These are phyloP conservation scores for Phytopythium aichiense DNA, from an alignment of 352 stramenopile genomes.

Conservation along the genomic window DNA sequence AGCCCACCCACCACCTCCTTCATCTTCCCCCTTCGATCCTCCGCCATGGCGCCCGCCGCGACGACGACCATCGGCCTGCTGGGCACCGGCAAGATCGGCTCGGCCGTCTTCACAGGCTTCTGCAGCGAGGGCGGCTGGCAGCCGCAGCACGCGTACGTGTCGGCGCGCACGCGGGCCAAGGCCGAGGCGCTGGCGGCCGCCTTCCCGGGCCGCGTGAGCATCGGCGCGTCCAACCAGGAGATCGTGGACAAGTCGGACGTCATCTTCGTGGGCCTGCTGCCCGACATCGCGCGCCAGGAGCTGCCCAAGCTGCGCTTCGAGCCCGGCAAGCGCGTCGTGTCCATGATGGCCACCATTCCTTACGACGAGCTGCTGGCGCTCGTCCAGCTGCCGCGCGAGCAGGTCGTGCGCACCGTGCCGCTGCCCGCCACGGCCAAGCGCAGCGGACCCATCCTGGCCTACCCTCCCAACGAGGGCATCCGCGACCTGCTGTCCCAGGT, in stretches of 20 bases:
- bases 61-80: constrained; percentile 72
- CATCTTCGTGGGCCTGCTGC: constrained; percentile 78
- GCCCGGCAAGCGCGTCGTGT: constrained; percentile 61
- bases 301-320: constrained; percentile 69
- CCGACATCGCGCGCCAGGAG: constrained; percentile 61
- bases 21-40: background rate
- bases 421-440: constrained; percentile 72
- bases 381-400: constrained; percentile 58
- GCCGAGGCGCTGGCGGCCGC: constrained; percentile 64
- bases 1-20: background rate
- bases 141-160: constrained; percentile 68
- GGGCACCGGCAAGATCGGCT: constrained; percentile 86
- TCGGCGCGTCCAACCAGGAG: constrained; percentile 69
- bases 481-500: constrained; percentile 74
- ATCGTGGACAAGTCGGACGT: constrained; percentile 82
- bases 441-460: constrained; percentile 76
- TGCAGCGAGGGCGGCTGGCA: constrained; percentile 77
- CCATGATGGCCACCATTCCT: constrained; percentile 88
- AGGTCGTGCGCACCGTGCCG: constrained; percentile 77
- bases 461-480: constrained; percentile 60
- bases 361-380: constrained; percentile 79
- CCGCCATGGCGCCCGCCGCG: constrained; percentile 40
- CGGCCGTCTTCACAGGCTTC: constrained; percentile 76
- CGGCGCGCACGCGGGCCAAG: constrained; percentile 69
- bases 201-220: constrained; percentile 64